Evolutionary conservation across 345 rosid genomes (phyloP).

Genomic region (Eucalyptus microcorys): DNA sequence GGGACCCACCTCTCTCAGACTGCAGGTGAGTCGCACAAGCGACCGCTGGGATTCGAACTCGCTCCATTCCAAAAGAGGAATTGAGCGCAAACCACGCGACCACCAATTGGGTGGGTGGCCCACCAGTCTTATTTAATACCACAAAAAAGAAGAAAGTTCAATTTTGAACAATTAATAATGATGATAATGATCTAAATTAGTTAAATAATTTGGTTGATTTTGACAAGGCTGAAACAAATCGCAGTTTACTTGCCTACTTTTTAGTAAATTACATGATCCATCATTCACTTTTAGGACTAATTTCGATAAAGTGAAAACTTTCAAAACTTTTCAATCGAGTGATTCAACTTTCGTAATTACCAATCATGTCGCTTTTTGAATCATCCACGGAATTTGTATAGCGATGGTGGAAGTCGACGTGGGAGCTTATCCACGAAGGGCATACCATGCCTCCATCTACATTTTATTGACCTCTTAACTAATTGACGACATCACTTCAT

Average conservation of each 20-base stretch:
- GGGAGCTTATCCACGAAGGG: not conserved
- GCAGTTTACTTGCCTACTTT: not conserved
- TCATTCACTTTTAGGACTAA: not conserved
- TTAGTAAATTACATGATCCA: not conserved
- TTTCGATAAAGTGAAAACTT: not conserved
- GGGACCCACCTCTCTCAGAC: accelerated
- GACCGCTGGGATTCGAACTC: accelerated
- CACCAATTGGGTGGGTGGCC: no score
- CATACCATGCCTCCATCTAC: not conserved
- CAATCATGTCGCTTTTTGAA: not conserved
- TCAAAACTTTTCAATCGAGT: not conserved
- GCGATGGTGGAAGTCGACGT: not conserved
- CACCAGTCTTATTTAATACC: not conserved
- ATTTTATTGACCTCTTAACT: not conserved
- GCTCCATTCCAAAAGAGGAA: accelerated
- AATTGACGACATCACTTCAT: not conserved
- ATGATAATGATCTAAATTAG: not conserved
- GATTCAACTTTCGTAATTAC: not conserved
- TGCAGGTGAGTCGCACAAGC: accelerated
- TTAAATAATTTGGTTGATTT: not conserved
- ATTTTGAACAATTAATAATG: not conserved
- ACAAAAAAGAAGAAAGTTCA: not conserved
- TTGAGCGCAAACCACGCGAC: accelerated
- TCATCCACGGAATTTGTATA: not conserved
- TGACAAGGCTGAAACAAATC: not conserved